Percentiles rank a stretch among this genome's conserved stretches.
phyloP scores from a whole-genome alignment of 1,284 basidiomycete genomes.

The Ustilago xerochloae region DNA sequence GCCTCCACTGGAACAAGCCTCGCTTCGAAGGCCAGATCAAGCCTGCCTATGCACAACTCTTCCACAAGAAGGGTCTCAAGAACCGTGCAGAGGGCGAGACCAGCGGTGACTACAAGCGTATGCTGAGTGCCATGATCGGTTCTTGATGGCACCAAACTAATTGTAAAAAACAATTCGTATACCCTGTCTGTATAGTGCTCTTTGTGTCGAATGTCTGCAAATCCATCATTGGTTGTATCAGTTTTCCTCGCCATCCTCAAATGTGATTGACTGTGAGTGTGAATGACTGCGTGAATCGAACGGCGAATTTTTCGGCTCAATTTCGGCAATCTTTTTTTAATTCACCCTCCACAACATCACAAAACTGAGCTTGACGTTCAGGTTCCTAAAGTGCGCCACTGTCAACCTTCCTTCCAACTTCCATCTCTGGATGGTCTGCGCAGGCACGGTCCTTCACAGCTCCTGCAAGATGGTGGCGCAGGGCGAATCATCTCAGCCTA shows the following conservation, averaged over 20 bases:
- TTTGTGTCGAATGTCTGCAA: conserved; percentile 2
- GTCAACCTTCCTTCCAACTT: background rate
- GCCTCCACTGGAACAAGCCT: conserved; percentile 63
- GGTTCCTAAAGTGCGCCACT: background rate
- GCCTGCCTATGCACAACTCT: conserved; percentile 59
- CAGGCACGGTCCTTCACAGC: background rate
- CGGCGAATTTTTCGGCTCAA: conserved; percentile 2
- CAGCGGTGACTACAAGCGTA: conserved; percentile 60
- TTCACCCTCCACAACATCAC: conserved; percentile 18
- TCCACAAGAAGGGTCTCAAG: conserved; percentile 59
- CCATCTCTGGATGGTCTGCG: background rate
- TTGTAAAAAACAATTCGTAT: conserved; percentile 12
- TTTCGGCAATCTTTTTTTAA: conserved; percentile 2
- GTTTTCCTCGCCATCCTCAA: background rate
- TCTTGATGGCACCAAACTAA: conserved; percentile 9
- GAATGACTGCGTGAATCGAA: background rate
- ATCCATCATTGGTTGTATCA: too few relatives aligned
- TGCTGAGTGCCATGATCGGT: conserved; percentile 55
- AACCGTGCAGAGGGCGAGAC: conserved; percentile 60
- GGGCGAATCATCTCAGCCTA: conserved; percentile 14
- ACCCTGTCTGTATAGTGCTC: conserved; percentile 3
- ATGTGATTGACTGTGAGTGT: background rate
- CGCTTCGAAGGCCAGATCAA: conserved; percentile 62
- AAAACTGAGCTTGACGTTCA: background rate
- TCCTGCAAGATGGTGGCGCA: background rate